Evolutionary conservation across 1,139 yeast genomes (phyloP).

Genomic region (Waltiozyma sp.): DNA sequence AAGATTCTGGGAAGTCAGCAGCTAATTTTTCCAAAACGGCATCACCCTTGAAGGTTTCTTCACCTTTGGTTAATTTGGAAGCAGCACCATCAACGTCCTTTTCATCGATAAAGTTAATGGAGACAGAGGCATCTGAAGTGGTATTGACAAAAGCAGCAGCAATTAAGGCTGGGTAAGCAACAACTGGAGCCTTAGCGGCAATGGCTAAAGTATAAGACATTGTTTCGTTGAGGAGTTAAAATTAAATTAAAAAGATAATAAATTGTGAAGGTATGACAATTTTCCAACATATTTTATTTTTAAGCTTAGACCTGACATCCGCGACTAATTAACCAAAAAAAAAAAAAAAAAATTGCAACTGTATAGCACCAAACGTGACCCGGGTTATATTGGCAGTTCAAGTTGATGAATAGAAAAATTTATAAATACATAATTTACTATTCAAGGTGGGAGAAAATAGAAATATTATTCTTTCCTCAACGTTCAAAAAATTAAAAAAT

Average conservation of each 20-base stretch:
- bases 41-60: conserved; percentile 27
- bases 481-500: no score
- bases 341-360: no score
- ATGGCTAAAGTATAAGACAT: conserved; percentile 37
- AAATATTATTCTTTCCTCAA: not conserved
- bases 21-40: conserved; percentile 35
- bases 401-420: no score
- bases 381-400: no score
- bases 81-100: conserved; percentile 28
- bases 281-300: no score
- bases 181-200: conserved; percentile 78
- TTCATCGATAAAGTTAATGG: conserved; percentile 59
- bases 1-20: conserved; percentile 34
- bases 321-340: no score
- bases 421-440: no score
- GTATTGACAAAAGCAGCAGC: conserved; percentile 68
- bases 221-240: not conserved
- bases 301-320: no score
- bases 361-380: no score
- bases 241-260: no score
- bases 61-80: conserved; percentile 21
- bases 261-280: no score
- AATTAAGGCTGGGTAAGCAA: conserved; percentile 71
- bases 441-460: no score
- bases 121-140: conserved; percentile 39